These are phyloP conservation scores for Ustilago nuda DNA, from an alignment of 1,284 basidiomycete species.

Conservation along the genomic window DNA sequence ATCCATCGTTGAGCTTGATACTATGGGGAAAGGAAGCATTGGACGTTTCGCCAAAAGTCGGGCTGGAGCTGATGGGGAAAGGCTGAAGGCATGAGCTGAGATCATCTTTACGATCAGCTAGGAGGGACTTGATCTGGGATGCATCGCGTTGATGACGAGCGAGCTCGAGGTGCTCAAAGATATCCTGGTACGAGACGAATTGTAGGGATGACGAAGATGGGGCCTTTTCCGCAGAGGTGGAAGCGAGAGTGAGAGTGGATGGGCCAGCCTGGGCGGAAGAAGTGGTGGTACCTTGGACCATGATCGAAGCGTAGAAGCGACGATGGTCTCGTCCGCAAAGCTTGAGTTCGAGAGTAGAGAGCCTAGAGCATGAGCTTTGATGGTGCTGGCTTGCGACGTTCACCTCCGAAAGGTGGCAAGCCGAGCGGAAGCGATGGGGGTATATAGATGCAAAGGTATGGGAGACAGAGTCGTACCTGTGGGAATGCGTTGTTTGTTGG, in stretches of 20 bases:
- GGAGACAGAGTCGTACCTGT: background rate
- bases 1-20: slow-evolving; percentile 77
- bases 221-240: background rate
- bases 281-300: slow-evolving; percentile 3
- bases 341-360: background rate
- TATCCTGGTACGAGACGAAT: slow-evolving; percentile 57
- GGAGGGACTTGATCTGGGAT: slow-evolving; percentile 37
- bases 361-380: background rate
- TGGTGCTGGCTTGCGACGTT: too few relatives aligned
- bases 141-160: slow-evolving; percentile 43
- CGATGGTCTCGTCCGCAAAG: background rate
- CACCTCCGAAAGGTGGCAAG: too few relatives aligned
- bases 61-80: slow-evolving; percentile 21
- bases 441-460: background rate
- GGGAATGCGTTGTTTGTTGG: background rate
- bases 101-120: slow-evolving; percentile 34
- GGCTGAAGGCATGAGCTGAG: slow-evolving; percentile 52
- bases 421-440: background rate
- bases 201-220: slow-evolving; percentile 7
- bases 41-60: slow-evolving; percentile 11
- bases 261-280: background rate
- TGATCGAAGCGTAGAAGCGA: background rate
- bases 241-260: background rate
- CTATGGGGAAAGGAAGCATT: slow-evolving; percentile 60
- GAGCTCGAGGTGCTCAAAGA: slow-evolving; percentile 63